phyloP scores from a whole-genome alignment of 495 filamentous ascomycete genomes.

The Durotheca rogersii region DNA sequence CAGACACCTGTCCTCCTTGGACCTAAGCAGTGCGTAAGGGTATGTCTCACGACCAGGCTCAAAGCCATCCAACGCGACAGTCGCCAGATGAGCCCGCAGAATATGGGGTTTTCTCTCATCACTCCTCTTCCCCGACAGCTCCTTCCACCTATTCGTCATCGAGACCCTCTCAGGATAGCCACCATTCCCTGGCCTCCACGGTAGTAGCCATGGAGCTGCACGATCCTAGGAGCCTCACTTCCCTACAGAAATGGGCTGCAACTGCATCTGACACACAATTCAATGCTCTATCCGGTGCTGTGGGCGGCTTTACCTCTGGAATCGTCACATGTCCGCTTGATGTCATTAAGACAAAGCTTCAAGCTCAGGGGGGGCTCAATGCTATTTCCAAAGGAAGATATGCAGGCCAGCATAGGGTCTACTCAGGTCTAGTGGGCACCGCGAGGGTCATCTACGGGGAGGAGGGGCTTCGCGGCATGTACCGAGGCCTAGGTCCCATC shows the following conservation, averaged over 20 bases:
- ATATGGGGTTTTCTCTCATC: conserved; percentile 44
- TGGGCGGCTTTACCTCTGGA: conserved; percentile 86
- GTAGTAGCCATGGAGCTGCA: conserved; percentile 37
- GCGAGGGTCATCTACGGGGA: conserved; percentile 79
- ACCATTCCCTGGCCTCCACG: conserved; percentile 22
- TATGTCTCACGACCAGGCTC: conserved; percentile 50
- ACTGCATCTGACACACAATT: conserved; percentile 52
- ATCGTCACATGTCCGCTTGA: conserved; percentile 96
- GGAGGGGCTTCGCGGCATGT: conserved; percentile 88
- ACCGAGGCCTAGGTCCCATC: conserved; percentile 90
- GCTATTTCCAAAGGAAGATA: conserved; percentile 44
- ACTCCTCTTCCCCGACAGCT: conserved; percentile 29
- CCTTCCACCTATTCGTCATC: conserved; percentile 27
- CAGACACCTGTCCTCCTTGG: conserved; percentile 21
- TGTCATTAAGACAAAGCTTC: conserved; percentile 98
- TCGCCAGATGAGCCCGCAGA: conserved; percentile 38
- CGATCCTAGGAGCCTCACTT: conserved; percentile 46
- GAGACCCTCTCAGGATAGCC: conserved; percentile 18
- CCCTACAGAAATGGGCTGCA: conserved; percentile 58
- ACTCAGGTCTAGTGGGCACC: conserved; percentile 84
- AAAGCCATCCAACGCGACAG: conserved; percentile 38
- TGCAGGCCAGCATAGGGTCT: conserved; percentile 58
- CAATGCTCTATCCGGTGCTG: conserved; percentile 74
- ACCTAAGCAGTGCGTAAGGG: conserved; percentile 30
- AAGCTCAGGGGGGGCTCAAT: conserved; percentile 85